These are phyloP conservation scores for Cordyceps cicadae DNA, from an alignment of 2,329 filamentous ascomycete genomes.

Conservation along the genomic window DNA sequence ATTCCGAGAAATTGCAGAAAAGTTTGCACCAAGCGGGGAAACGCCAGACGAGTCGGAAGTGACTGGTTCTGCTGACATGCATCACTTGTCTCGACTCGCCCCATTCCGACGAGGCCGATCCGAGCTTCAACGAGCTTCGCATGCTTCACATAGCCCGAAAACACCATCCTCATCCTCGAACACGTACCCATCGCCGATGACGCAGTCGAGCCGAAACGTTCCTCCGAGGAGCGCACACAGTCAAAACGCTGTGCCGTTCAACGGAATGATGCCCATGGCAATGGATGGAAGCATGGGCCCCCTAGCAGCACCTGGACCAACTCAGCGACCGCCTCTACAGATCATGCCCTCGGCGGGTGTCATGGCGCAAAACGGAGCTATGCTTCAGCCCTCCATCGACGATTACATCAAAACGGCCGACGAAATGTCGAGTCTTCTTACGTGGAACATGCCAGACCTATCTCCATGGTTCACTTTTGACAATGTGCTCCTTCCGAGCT, in stretches of 20 bases:
- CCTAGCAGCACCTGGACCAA: neutral
- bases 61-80: conserved; percentile 15
- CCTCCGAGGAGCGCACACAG: neutral
- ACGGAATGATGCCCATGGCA: conserved; percentile 9
- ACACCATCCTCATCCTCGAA: conserved; percentile 13
- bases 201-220: conserved; percentile 13
- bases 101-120: conserved; percentile 16
- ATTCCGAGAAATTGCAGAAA: conserved; percentile 17
- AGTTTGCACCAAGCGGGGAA: conserved; percentile 13
- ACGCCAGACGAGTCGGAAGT: conserved; percentile 13
- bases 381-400: conserved; percentile 15
- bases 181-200: conserved; percentile 11
- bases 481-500: conserved; percentile 8
- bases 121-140: conserved; percentile 13
- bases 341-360: conserved; percentile 13
- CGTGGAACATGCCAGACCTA: conserved; percentile 17
- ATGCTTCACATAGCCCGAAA: conserved; percentile 9
- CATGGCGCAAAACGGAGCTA: conserved; percentile 13
- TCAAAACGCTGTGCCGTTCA: conserved; percentile 3
- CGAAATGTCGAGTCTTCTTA: conserved; percentile 20
- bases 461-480: conserved; percentile 13
- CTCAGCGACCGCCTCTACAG: conserved; percentile 12
- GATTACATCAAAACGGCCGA: conserved; percentile 20
- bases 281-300: conserved; percentile 5
- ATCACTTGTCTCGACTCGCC: conserved; percentile 16